Evolutionary conservation across 176 grass and related monocot species (phyloP), one percentile per base, ranked within the genome.

Genomic region (Areca catechu): DNA sequence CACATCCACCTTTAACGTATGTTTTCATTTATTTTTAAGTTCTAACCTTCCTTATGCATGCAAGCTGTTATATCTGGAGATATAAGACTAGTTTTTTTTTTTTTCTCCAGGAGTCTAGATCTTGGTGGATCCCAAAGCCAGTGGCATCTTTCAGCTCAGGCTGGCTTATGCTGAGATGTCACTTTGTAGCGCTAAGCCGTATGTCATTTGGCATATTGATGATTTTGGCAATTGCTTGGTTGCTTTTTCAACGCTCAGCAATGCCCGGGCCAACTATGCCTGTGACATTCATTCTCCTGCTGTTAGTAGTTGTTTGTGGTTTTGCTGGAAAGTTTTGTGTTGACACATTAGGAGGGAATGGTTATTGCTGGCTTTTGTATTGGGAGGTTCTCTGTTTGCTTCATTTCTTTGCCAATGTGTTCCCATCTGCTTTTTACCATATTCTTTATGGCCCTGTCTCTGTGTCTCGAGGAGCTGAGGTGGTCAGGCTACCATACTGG

Each of bases 71-170:
- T 17, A 16, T 61, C 56, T 55, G 22, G 10, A 50, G 22, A 49
- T 56, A 15, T 20, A 7, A 19, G 16, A 1, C 16, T 22, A 0
- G 0, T 20, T 64, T 21, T 12, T 14, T 22, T 51, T 27, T 60
- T 62, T 20, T 19, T n/a, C n/a, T n/a, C n/a, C 77, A 98, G 93
- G 87, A 69, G 75, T 61, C 78, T 34, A 92, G 82, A 71, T 80
- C 93, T 17, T 98, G 93, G 93, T 89, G 84, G 87, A 24, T 88
- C 22, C 93, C 93, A 52, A 92, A 91, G 53, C 69, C 67, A 55
- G 73, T 98, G 24, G 80, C 84, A 52, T 77, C 74, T 63, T 85
- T 98, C 17, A 88, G 68, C 54, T 89, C 87, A 19, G 81, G 78
- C 4, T 67, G 69, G 63, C 71, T 79, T 10, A 68, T 77, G 67